Conservation (phyloP, 177 flowering plant species). For the Vitis hybrid region DNA sequence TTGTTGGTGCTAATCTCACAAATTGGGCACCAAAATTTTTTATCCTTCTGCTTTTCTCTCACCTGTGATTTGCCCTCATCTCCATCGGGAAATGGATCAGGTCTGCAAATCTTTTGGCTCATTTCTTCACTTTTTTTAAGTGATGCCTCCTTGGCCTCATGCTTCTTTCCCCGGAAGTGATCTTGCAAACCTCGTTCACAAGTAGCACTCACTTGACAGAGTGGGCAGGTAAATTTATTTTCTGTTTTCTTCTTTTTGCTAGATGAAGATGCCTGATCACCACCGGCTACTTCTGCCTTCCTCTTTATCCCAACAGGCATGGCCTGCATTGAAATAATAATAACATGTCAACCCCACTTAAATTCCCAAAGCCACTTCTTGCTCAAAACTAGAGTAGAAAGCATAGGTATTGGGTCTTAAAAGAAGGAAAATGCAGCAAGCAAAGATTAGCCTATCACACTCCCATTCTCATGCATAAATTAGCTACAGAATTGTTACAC, state of each 20-base stretch:
- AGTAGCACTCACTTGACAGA: conserved; percentile 11
- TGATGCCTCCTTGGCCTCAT: conserved; percentile 16
- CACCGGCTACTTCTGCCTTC: not conserved
- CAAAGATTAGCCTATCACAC: no score
- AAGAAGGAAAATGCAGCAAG: no score
- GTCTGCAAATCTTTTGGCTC: no score
- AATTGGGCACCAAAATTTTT: no score
- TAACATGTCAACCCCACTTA: not conserved
- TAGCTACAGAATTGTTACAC: no score
- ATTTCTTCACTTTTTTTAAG: not conserved
- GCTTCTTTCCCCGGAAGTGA: conserved; percentile 14
- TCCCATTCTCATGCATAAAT: no score
- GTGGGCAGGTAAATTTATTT: not conserved
- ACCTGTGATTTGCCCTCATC: not conserved
- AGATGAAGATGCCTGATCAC: not conserved
- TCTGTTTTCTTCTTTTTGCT: not conserved
- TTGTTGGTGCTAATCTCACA: no score
- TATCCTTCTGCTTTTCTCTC: no score
- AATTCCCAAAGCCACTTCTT: not conserved
- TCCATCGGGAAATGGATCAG: not conserved
- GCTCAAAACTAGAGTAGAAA: not conserved
- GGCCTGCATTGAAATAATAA: not conserved
- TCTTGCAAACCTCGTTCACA: conserved; percentile 1
- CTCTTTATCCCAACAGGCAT: not conserved
- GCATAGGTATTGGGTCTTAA: not conserved